Evolutionary conservation across 148 eudicot species (phyloP).

Genomic region (Vaccinium myrtillus): DNA sequence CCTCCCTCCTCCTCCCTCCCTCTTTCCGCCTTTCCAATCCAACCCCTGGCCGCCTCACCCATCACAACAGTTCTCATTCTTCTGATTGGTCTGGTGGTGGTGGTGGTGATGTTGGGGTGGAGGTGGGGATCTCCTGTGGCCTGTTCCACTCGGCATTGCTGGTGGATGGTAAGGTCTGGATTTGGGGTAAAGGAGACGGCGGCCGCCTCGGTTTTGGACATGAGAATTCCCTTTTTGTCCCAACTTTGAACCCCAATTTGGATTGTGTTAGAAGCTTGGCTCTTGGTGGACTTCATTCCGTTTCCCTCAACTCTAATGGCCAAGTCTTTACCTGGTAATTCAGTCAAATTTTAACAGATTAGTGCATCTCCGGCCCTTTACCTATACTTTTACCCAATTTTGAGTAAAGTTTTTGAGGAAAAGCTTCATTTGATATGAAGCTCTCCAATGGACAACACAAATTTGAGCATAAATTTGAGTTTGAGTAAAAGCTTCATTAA

Average conservation of each 20-base stretch:
- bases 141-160: constrained; percentile 73
- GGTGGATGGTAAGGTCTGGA: constrained; percentile 67
- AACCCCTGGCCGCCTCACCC: constrained; percentile 35
- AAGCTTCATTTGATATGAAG: too few relatives aligned
- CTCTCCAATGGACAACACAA: too few relatives aligned
- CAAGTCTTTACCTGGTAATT: constrained; percentile 73
- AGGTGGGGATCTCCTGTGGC: constrained; percentile 75
- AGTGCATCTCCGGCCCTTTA: too few relatives aligned
- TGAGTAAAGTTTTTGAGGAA: too few relatives aligned
- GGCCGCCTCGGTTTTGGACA: constrained; percentile 82
- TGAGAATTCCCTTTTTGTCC: constrained; percentile 54
- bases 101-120: constrained; percentile 3
- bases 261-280: constrained; percentile 45
- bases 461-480: too few relatives aligned
- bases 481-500: too few relatives aligned
- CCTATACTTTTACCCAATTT: too few relatives aligned
- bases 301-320: constrained; percentile 63
- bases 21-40: constrained; percentile 41
- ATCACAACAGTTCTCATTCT: background rate
- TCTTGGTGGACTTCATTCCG: constrained; percentile 91
- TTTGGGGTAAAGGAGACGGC: constrained; percentile 99
- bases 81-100: too few relatives aligned
- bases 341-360: constrained; percentile 23
- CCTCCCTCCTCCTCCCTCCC: constrained; percentile 50
- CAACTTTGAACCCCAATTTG: constrained; percentile 50